Evolutionary conservation across 345 rosid genomes (phyloP).

Genomic region (Angophora floribunda): DNA sequence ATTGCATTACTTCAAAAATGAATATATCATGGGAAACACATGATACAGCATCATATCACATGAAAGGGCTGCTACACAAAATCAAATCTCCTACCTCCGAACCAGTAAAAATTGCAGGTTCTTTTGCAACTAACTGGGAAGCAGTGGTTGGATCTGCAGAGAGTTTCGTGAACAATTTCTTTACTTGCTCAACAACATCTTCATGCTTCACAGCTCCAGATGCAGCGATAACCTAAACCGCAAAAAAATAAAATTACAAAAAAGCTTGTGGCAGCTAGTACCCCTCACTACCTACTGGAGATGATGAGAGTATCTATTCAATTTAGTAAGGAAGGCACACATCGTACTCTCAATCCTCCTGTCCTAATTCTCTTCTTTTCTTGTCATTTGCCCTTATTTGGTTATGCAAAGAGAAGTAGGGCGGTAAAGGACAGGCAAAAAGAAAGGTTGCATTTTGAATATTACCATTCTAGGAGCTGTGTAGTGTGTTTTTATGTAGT

Average conservation of each 20-base stretch:
- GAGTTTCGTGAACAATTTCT: conserved; percentile 70
- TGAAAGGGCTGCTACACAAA: background rate
- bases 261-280: background rate
- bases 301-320: background rate
- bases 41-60: background rate
- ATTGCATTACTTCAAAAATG: background rate
- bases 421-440: background rate
- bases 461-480: conserved; percentile 97
- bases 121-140: conserved; percentile 72
- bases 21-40: background rate
- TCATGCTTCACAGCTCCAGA: conserved; percentile 99
- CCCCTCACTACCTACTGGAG: background rate
- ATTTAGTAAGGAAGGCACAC: background rate
- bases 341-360: background rate
- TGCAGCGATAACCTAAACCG: conserved; percentile 76
- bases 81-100: conserved; percentile 63
- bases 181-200: conserved; percentile 84
- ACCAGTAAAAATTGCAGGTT: conserved; percentile 86
- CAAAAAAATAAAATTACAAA: background rate
- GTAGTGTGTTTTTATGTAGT: conserved; percentile 86
- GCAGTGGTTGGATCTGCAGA: conserved; percentile 84
- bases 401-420: background rate
- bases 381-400: background rate
- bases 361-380: background rate
- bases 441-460: background rate